Percentiles rank a stretch among this genome's conserved stretches.
Evolutionary conservation across 139 green algal genomes (phyloP).

Genomic region (Helicosporidium sp.): DNA sequence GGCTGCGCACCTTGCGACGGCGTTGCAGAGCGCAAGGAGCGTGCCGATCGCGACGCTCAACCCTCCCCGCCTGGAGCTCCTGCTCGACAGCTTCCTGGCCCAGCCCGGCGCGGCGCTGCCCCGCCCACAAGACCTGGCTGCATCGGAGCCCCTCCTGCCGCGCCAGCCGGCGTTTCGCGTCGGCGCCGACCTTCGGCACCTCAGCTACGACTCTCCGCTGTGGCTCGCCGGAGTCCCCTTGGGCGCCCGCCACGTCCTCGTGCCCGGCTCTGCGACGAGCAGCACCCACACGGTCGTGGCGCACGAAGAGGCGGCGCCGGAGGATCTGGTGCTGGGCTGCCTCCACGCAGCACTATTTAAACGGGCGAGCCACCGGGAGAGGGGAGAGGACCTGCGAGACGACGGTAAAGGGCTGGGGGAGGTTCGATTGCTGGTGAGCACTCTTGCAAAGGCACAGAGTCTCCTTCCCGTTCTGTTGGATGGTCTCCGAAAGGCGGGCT

Average conservation of each 20-base stretch:
- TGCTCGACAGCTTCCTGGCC: conserved; percentile 4
- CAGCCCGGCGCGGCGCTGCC: neutral
- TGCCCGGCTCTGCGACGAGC: too few relatives aligned
- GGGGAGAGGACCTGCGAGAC: too few relatives aligned
- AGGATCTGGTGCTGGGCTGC: conserved; percentile 15
- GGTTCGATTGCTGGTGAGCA: too few relatives aligned
- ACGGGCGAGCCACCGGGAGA: neutral
- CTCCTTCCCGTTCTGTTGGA: too few relatives aligned
- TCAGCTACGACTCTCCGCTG: neutral
- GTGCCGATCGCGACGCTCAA: conserved; percentile 51
- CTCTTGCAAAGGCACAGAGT: too few relatives aligned
- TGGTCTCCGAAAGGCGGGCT: too few relatives aligned
- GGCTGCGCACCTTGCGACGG: conserved; percentile 14
- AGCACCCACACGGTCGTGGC: neutral
- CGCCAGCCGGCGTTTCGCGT: neutral
- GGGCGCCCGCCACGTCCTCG: too few relatives aligned
- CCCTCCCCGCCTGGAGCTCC: conserved; percentile 32
- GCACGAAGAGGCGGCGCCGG: conserved; percentile 20
- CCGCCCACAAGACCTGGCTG: too few relatives aligned
- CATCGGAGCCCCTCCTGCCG: neutral
- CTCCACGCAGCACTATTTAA: conserved; percentile 15
- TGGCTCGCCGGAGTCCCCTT: too few relatives aligned
- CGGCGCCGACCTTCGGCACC: conserved; percentile 1
- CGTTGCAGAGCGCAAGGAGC: conserved; percentile 3
- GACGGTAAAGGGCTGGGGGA: too few relatives aligned